These are phyloP conservation scores for Volvox carteri DNA, from an alignment of 163 green algal species.

Conservation along the genomic window DNA sequence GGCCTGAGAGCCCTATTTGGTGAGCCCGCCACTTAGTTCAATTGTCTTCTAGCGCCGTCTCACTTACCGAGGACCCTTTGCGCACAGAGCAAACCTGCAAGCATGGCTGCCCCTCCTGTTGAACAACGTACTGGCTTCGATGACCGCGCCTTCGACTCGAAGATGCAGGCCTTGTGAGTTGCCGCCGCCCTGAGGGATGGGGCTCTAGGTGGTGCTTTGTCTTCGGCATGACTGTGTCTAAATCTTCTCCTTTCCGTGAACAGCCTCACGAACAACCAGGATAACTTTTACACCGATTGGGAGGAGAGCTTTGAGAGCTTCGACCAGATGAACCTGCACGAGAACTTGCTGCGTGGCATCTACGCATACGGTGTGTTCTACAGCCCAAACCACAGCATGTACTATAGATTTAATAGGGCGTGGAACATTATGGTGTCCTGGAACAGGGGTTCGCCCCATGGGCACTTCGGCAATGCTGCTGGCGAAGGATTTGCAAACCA, in stretches of 20 bases:
- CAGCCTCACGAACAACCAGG: conserved; percentile 73
- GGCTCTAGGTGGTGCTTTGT: too few species aligned
- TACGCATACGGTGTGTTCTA: conserved; percentile 96
- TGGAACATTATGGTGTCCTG: too few species aligned
- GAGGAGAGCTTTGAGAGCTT: conserved; percentile 98
- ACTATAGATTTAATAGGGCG: too few species aligned
- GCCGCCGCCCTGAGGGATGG: neutral
- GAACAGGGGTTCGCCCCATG: too few species aligned
- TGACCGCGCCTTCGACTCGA: conserved; percentile 90
- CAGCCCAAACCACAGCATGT: too few species aligned
- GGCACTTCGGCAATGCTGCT: too few species aligned
- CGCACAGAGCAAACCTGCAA: conserved; percentile 45
- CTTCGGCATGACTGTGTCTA: too few species aligned
- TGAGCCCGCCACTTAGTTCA: neutral
- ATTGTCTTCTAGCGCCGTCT: neutral
- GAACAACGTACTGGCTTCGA: conserved; percentile 80
- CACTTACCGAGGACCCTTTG: neutral
- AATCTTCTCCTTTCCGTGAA: neutral
- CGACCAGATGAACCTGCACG: conserved; percentile 98
- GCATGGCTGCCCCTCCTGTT: conserved; percentile 42
- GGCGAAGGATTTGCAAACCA: too few species aligned
- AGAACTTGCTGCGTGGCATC: conserved; percentile 99
- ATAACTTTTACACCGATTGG: conserved; percentile 97
- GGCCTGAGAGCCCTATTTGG: conserved; percentile 50
- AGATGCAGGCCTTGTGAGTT: conserved; percentile 95